Evolutionary conservation across 805 yeast species (phyloP), one percentile per base, ranked within the genome.

Genomic region (Candida yuanshanica): DNA sequence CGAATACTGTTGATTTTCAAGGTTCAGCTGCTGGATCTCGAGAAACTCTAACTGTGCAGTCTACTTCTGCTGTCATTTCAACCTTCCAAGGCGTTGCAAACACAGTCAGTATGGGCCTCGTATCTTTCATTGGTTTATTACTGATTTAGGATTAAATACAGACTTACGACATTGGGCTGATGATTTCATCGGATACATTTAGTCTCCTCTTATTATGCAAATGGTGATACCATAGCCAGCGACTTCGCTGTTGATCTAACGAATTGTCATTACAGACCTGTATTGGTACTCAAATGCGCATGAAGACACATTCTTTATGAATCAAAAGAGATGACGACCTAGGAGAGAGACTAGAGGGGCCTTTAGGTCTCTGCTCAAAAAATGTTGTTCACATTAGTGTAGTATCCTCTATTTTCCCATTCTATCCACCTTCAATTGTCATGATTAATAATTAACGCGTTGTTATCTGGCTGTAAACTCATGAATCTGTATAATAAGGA

Each of bases 41-140:
- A n/a, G n/a, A n/a, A n/a, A n/a, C n/a, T n/a, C n/a, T n/a, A n/a
- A n/a, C n/a, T n/a, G n/a, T n/a, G n/a, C 18, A 18, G 11, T 23
- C 31, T 4, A 27, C 31, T 4, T 16, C 12, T 27, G 31, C 16
- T 16, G 9, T 24, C 4, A 25, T 34, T 25, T 39, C 35, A 10
- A 20, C 21, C 10, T 33, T 16, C 23, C 24, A n/a, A 38, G 41
- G 37, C 33, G 37, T 37, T 24, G 31, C 31, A 14, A 27, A 27
- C 10, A 14, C 31, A 6, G 16, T 27, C 31, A 27, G 31, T 14
- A 18, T 18, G n/a, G 31, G 31, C 5, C 16, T 27, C 31, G n/a
- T 27, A 27, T 16, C 31, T 7, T 27, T 27, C 10, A 18, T 27
- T 5, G 31, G 31, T 27, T 27, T 27, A 27, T 14, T 27, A 4